These are phyloP conservation scores for Erythrophleum ivorense DNA, from an alignment of 331 rosid genomes.

Conservation along the genomic window DNA sequence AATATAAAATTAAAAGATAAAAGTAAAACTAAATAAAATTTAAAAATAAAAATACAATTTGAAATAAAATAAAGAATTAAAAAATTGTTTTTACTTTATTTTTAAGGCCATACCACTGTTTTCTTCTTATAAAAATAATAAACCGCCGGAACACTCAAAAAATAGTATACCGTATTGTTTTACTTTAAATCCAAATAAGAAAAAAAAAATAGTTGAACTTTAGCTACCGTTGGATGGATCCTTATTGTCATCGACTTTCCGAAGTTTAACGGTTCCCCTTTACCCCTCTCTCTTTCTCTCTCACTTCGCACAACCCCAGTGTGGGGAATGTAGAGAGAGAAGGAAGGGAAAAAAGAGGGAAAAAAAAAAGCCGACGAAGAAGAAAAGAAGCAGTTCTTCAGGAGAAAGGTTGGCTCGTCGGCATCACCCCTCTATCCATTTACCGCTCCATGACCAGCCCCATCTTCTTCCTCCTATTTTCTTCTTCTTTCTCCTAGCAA, in stretches of 20 bases:
- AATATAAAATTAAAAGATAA: too few species aligned
- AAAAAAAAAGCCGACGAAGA: constrained; percentile 1
- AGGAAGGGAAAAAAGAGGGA: not conserved
- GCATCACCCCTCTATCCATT: constrained; percentile 24
- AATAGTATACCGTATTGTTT: not conserved
- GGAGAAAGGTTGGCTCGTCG: constrained; percentile 33
- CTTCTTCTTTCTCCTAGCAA: constrained; percentile 14
- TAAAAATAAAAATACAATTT: too few species aligned
- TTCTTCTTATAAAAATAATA: not conserved
- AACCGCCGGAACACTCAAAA: not conserved
- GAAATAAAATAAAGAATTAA: too few species aligned
- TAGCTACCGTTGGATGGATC: constrained; percentile 1
- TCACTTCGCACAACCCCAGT: not conserved
- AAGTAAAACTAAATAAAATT: too few species aligned
- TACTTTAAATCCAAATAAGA: not conserved
- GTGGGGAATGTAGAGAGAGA: constrained; percentile 28
- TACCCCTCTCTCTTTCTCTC: constrained; percentile 19
- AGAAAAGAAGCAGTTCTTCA: constrained; percentile 46
- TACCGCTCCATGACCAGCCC: constrained; percentile 32
- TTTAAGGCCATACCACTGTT: not conserved
- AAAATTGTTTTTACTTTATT: too few species aligned
- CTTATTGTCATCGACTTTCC: not conserved
- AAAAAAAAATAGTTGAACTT: not conserved
- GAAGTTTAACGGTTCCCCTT: constrained; percentile 30
- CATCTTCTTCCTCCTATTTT: constrained; percentile 35